phyloP scores from a whole-genome alignment of 129 eudicot genomes.

The Pseudognaphalium luteoalbum region DNA sequence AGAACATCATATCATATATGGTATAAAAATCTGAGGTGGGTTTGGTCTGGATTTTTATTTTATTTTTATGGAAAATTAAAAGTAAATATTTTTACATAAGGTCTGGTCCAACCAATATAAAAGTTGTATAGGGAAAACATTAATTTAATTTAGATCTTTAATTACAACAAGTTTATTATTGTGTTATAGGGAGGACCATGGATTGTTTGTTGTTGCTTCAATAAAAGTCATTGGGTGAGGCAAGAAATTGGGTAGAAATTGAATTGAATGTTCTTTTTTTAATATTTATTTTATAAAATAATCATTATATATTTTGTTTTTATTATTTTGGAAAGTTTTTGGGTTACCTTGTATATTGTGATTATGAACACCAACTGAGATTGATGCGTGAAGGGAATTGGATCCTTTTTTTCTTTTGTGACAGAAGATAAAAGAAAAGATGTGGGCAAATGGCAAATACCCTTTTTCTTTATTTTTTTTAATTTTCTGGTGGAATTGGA shows the following conservation, averaged over 20 bases:
- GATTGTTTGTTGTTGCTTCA: constrained; percentile 25
- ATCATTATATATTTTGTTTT: no score
- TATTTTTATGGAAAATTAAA: neutral
- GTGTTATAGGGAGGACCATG: constrained; percentile 27
- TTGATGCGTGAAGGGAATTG: constrained; percentile 31
- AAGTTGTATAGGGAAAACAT: constrained; percentile 25
- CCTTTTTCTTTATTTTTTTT: neutral
- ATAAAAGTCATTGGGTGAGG: constrained; percentile 25
- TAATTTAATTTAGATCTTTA: constrained; percentile 35
- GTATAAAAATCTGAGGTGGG: constrained; percentile 22
- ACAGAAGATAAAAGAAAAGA: neutral
- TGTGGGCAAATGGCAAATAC: neutral
- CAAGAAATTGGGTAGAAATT: constrained; percentile 34
- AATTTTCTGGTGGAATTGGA: constrained; percentile 11
- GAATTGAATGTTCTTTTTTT: neutral
- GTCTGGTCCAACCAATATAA: constrained; percentile 36
- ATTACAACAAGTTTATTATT: constrained; percentile 19
- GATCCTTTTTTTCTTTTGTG: constrained; percentile 20
- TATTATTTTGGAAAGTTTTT: constrained; percentile 10
- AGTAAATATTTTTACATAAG: constrained; percentile 21
- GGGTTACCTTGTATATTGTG: constrained; percentile 25
- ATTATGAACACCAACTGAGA: constrained; percentile 25
- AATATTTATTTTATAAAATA: neutral
- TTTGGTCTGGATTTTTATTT: constrained; percentile 22
- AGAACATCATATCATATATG: constrained; percentile 20